phyloP scores from a whole-genome alignment of 2,329 filamentous ascomycete species.

The Alternaria incomplexa region DNA sequence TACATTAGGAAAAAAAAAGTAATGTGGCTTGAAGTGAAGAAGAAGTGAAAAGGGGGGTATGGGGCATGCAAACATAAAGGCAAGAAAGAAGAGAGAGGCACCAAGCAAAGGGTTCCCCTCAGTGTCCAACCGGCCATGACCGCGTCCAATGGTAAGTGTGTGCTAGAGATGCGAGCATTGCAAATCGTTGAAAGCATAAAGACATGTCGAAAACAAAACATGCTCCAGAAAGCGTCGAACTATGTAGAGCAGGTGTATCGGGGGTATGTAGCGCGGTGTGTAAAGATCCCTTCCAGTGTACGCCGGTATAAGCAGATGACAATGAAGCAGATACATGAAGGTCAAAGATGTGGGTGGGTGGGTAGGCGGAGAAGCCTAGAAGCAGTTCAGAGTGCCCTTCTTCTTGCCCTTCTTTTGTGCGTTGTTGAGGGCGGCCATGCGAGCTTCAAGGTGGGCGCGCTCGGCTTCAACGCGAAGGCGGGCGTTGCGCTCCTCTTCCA shows the following conservation, averaged over 20 bases:
- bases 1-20: conserved; percentile 16
- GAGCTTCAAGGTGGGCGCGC: conserved; percentile 85
- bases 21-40: background rate
- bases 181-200: conserved; percentile 33
- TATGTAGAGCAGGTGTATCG: conserved; percentile 16
- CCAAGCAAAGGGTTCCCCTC: conserved; percentile 1
- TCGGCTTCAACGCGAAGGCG: conserved; percentile 88
- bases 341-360: conserved; percentile 15
- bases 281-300: conserved; percentile 29
- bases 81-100: conserved; percentile 6
- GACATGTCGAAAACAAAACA: conserved; percentile 24
- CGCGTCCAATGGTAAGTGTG: conserved; percentile 12
- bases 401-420: conserved; percentile 94
- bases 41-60: conserved; percentile 9
- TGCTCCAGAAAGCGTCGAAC: conserved; percentile 3
- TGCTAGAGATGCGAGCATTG: conserved; percentile 23
- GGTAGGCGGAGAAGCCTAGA: conserved; percentile 61
- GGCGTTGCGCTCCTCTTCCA: conserved; percentile 96
- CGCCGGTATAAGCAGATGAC: conserved; percentile 29
- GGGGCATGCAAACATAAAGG: conserved; percentile 12
- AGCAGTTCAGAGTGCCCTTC: conserved; percentile 95
- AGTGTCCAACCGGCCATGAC: conserved; percentile 9
- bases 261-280: conserved; percentile 37
- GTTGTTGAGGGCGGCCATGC: conserved; percentile 76
- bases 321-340: conserved; percentile 26